Base-by-base conservation (phyloP, 2,329 filamentous ascomycete species). In the Aspergillus vadensis region DNA sequence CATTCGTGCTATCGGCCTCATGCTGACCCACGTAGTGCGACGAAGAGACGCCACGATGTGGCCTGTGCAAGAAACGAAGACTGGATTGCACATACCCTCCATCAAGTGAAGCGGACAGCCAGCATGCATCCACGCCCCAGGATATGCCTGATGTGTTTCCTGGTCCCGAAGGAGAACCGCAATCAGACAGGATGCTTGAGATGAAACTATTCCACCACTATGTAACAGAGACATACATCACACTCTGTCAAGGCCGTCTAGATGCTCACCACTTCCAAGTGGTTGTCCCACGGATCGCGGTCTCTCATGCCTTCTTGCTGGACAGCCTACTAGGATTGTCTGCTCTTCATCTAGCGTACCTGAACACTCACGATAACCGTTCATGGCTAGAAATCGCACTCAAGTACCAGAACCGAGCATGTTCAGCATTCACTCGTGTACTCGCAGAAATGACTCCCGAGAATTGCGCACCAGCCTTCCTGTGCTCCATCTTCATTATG, bases 231-330 rank as follows among this genome's bases (percentile, higher is more conserved):
- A 75, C 75, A 2, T 76, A 73, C 19, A 65, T 67, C 15, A 74
- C 75, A 15, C 59, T 78, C 21, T 66, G 70, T 2, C 70, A 68
- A 27, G 69, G 72, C 25, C 67, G 69, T 2, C 63, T 74, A 6
- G 71, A 73, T 17, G 67, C 69, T 27, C 62, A 74, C 38, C 72
- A 74, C 53, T 74, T 75, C 39, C 74, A 76, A 44, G 70, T 71
- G 23, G 66, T 69, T 6, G 69, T 76, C 6, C 74, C 76, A 2
- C 70, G 70, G 9, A 70, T 78, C 58, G 77, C 77, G 1, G 77
- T 80, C 52, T 71, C 76, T 5, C 75, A 78, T 62, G 72, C 77
- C 3, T 81, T 79, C 48, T 69, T 82, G n/a, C 69, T 82, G 12
- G 75, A 81, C 59, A 75, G 74, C 30, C 68, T 81, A 10, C 70